A percentile compares a stretch with the other conserved stretches of the same genome.
Evolutionary conservation across 1,284 basidiomycete species (phyloP).

Genomic region (Microbotryum intermedium): DNA sequence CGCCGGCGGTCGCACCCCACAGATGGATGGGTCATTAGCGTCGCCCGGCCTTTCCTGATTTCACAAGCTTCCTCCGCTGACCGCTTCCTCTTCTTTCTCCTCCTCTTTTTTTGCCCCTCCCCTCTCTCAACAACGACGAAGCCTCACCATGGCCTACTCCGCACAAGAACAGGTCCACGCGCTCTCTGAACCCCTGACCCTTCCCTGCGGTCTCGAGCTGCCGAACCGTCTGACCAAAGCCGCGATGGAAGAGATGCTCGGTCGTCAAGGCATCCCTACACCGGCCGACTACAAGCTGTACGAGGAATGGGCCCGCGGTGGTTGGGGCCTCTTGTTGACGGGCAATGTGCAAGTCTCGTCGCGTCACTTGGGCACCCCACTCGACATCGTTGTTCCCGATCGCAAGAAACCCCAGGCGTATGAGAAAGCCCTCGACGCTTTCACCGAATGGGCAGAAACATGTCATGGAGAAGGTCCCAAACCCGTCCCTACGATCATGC

Average conservation of each 20-base stretch:
- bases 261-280: conserved; percentile 59
- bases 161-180: conserved; percentile 23
- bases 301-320: conserved; percentile 60
- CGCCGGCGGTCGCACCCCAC: no score
- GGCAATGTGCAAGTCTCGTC: conserved; percentile 72
- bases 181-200: conserved; percentile 44
- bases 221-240: conserved; percentile 54
- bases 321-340: conserved; percentile 76
- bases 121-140: no score
- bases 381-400: conserved; percentile 62
- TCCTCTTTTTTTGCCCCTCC: no score
- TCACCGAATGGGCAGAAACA: conserved; percentile 46
- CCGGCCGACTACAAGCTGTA: conserved; percentile 59
- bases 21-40: no score
- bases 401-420: conserved; percentile 38
- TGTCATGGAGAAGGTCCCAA: conserved; percentile 44
- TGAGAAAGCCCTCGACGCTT: conserved; percentile 45
- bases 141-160: no score
- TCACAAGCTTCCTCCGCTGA: no score
- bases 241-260: conserved; percentile 79
- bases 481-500: conserved; percentile 49
- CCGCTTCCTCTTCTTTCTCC: no score
- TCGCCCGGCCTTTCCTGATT: no score
- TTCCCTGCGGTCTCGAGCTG: conserved; percentile 50
- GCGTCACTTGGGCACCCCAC: conserved; percentile 65